Evolutionary conservation across 2,329 filamentous ascomycete genomes (phyloP), one percentile per base, ranked within the genome.

Genomic region (Ascosphaera acerosa): DNA sequence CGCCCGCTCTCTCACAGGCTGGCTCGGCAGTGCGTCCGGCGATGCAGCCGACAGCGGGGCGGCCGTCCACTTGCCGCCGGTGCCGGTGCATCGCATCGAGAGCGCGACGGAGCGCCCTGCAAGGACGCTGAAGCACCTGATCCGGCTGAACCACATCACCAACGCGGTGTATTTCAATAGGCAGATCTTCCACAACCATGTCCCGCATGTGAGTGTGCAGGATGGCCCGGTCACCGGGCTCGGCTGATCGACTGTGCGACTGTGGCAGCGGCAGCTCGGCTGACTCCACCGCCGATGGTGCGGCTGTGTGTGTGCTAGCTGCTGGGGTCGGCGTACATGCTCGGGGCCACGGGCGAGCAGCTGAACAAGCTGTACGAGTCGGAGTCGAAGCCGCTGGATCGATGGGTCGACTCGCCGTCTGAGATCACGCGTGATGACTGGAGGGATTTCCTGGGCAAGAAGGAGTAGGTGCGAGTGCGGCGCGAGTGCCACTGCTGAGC

Each of bases 101-200:
- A 74, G 72, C 4, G 62, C 70, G 30, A 63, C 70, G 6, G 80
- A 89, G 46, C 84, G 78, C 49, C 62, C 76, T 34, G 70, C 75
- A 12, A 63, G 84, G 37, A 77, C 77, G 14, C 61, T 97, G 37
- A 92, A 90, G 55, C 81, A 94, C 52, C 59, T 97, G 10, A 51
- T 97, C 36, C 78, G 76, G 50, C 73, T 82, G 32, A 94, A 94
- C 49, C 87, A 97, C 54, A 72, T 73, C 40, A 91, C 87, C 47
- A 67, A 90, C 52, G 69, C 80, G 18, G 71, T 94, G 40, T 54
- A 91, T 33, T 87, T 76, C 49, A 69, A 82, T 47, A 49, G 75
- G 32, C 57, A 75, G 3, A 58, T 64, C 37, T 87, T 71, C 43
- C 69, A 87, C 54, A 94, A 94, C 45, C 76, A 90, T 52, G 60